phyloP scores from a whole-genome alignment of 2,329 filamentous ascomycete species.

The Beauveria asiatica region DNA sequence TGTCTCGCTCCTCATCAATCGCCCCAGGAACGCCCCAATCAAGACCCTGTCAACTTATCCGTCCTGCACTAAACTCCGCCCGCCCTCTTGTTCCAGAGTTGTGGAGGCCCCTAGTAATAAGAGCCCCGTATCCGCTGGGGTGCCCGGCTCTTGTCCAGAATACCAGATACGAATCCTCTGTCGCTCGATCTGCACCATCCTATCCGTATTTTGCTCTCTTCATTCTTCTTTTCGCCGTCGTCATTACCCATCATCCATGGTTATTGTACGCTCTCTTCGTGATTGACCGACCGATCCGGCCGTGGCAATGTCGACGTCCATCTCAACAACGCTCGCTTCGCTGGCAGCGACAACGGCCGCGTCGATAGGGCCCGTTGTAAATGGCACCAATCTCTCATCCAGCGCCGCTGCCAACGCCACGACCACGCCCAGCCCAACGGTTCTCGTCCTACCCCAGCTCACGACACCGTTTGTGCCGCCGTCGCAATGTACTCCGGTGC shows the following conservation, averaged over 20 bases:
- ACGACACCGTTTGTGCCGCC: constrained; percentile 5
- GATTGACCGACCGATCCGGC: neutral
- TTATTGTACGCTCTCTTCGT: neutral
- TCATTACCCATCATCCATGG: neutral
- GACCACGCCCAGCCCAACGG: neutral
- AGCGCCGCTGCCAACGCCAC: neutral
- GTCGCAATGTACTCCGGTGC: constrained; percentile 4
- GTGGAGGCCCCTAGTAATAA: constrained; percentile 5
- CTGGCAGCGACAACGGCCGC: neutral
- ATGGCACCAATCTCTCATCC: neutral
- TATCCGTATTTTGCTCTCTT: neutral
- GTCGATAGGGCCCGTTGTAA: neutral
- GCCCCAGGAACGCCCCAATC: neutral
- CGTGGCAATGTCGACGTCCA: constrained; percentile 4
- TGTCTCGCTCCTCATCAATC: constrained; percentile 1
- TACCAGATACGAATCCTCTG: neutral
- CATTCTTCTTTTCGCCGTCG: neutral
- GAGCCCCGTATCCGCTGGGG: neutral
- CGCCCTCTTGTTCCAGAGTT: constrained; percentile 8
- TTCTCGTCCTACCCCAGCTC: constrained; percentile 2
- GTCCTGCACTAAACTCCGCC: constrained; percentile 1
- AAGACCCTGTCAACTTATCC: neutral
- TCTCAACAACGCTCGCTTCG: neutral
- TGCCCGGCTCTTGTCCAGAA: neutral
- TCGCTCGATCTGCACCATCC: neutral